phyloP scores from a whole-genome alignment of 176 grass and related monocot genomes.

The Bonia amplexicaulis region DNA sequence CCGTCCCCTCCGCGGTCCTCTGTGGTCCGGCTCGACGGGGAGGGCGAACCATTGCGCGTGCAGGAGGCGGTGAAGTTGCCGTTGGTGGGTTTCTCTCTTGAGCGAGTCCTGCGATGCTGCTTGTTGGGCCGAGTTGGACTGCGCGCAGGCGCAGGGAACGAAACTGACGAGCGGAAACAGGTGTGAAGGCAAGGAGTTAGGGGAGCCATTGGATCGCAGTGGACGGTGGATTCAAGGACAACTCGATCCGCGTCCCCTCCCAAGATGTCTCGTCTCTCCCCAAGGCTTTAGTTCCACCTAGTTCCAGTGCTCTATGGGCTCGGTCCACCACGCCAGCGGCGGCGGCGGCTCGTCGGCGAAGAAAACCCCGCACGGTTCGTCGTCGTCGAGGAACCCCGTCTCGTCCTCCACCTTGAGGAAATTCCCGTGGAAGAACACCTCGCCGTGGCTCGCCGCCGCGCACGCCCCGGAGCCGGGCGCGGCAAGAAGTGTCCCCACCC shows the following conservation, averaged over 20 bases:
- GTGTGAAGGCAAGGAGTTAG: too few relatives aligned
- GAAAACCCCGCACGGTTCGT: conserved; percentile 56
- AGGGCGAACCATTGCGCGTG: too few relatives aligned
- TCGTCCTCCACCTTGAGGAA: conserved; percentile 69
- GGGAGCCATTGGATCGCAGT: too few relatives aligned
- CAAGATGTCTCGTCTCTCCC: background rate
- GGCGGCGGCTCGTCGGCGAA: conserved; percentile 68
- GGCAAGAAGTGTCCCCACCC: background rate
- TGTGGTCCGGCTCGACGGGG: too few relatives aligned
- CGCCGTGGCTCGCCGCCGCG: background rate
- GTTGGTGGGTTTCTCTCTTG: too few relatives aligned
- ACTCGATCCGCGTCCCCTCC: background rate
- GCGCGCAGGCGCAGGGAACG: too few relatives aligned
- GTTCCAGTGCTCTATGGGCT: conserved; percentile 47
- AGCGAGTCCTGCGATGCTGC: too few relatives aligned
- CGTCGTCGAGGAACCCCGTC: conserved; percentile 52
- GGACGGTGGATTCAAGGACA: too few relatives aligned
- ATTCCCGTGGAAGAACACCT: conserved; percentile 33
- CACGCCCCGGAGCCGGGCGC: background rate
- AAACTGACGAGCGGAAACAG: too few relatives aligned
- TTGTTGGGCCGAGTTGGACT: too few relatives aligned
- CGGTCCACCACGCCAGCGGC: conserved; percentile 67
- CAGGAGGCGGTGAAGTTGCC: too few relatives aligned
- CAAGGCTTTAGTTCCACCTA: background rate
- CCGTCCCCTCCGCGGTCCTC: too few relatives aligned